These are phyloP conservation scores for Wallacemonas sp. DNA, from an alignment of 208 protist genomes.

Conservation along the genomic window DNA sequence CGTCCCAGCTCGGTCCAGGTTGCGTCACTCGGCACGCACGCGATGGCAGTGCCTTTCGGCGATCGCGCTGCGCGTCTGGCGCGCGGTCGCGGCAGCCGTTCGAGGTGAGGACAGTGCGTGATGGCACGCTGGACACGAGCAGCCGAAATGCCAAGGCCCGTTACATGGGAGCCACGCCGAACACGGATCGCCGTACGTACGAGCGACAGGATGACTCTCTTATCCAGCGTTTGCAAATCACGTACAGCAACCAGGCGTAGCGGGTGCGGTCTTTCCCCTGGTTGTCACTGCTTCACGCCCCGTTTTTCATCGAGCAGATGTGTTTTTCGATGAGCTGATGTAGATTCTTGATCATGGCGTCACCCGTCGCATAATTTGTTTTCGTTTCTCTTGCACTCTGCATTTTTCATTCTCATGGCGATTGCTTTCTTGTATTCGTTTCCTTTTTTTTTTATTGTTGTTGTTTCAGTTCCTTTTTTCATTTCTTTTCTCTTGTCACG, in stretches of 20 bases:
- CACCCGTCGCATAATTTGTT: no score
- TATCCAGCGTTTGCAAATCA: constrained; percentile 24
- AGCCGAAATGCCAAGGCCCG: neutral
- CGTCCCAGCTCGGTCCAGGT: constrained; percentile 13
- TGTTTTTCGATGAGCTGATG: no score
- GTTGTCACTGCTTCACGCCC: no score
- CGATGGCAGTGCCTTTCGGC: neutral
- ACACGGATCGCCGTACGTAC: constrained; percentile 20
- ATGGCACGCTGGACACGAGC: constrained; percentile 1
- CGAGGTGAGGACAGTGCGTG: constrained; percentile 8
- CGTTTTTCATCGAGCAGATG: no score
- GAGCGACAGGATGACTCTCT: constrained; percentile 38
- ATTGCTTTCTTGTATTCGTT: no score
- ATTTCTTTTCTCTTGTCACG: constrained; percentile 6
- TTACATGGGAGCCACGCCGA: neutral
- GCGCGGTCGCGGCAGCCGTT: neutral
- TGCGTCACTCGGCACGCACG: constrained; percentile 10
- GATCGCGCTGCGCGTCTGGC: neutral
- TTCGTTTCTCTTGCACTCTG: no score
- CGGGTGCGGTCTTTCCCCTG: no score
- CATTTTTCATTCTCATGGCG: no score
- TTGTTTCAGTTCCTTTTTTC: constrained; percentile 9
- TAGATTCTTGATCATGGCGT: no score
- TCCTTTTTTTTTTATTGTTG: neutral
- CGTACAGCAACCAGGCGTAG: constrained; percentile 18